Evolutionary conservation across 768 basidiomycete genomes (phyloP), one percentile per base, ranked within the genome.

Genomic region (Crepidotus variabilis): DNA sequence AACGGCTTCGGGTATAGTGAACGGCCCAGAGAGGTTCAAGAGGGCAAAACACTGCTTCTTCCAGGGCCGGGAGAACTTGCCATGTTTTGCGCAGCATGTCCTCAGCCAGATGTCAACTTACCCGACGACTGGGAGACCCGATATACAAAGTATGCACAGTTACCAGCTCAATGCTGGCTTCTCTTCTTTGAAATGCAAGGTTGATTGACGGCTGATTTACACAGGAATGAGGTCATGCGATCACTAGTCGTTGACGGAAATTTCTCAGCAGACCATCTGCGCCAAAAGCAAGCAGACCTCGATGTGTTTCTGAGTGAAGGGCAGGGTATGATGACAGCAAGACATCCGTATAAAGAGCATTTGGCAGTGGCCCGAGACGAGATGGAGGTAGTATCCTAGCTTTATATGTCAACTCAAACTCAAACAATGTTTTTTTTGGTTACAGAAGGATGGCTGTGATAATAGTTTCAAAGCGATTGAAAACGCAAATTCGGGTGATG

Each of bases 271-370:
- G 60, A 68, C 32, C 66, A 68, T 24, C 50, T 66, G 21, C 61
- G 60, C n/a, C 66, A 68, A 61, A 60, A 61, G 23, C 55, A 60
- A 7, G 61, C 64, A 2, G 49, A 58, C 4, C 55, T 53, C 6
- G 68, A 72, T 62, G 62, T 71, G 2, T 47, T 50, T 4, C 59
- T 73, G 1, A 62, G 59, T 1, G 61, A 69, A 50, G 71, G 71
- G 0, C 56, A 63, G 16, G 61, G 56, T 1, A 68, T 65, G 32
- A 70, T 69, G 67, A 67, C 69, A 1, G 51, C 43, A 7, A 16
- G 50, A 1, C 45, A 13, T 0, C 18, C 20, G 7, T 71, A 73
- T 54, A n/a, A 61, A 4, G 52, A 51, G 14, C 70, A 71, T 50
- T 47, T 72, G 6, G 20, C 45, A 1, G 49, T 57, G 0, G 62